Base-by-base conservation (phyloP, 2,329 filamentous ascomycete species). In the Colletotrichum plurivorum region DNA sequence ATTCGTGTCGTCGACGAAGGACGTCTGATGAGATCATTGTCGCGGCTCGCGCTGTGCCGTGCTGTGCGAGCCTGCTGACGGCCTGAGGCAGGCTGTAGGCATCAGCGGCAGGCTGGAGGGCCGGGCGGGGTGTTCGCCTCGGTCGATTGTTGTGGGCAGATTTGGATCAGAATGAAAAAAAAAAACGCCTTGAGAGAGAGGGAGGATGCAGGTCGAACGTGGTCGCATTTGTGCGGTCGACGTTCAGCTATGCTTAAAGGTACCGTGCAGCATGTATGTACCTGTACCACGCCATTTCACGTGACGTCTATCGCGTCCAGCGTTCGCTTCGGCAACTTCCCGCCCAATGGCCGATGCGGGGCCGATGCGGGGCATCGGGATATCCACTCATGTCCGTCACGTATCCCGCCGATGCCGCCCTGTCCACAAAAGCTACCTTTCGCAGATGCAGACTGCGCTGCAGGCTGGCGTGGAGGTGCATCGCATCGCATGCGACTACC, bases 401-500 rank as follows among this genome's bases (percentile, higher is more conserved):
- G 12, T 16, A 12, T 3, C 41, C 12, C 13, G 12, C 41, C 41
- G 13, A 43, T 31, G 27, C 27, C 27, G 27, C 27, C 27, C 27
- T 31, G 27, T 9, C 9, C 27, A 8, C 27, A 31, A 10, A 9
- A 7, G 5, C 8, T 31, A 31, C 27, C 2, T 31, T 7, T 31
- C 27, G 27, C 27, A 31, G 2, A 5, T 31, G 27, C 41, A 43
- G 16, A 43, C 41, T 13, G 13, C 5, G 16, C 18, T 49, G 45
- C 27, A 45, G 41, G 43, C 43, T 46, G 18, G 46, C 46, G 12
- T 41, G 25, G 57, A 52, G 22, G 36, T 36, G 41, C 55, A 43
- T 60, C 5, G 41, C 41, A 43, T 43, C 46, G 57, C 46, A 25
- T 60, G 46, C 57, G 25, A 22, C 31, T 60, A 41, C 27, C 46